A percentile compares a stretch with the other conserved stretches of the same genome.
Conservation (phyloP, 345 rosid species). For the Eucalyptus cladocalyx region DNA sequence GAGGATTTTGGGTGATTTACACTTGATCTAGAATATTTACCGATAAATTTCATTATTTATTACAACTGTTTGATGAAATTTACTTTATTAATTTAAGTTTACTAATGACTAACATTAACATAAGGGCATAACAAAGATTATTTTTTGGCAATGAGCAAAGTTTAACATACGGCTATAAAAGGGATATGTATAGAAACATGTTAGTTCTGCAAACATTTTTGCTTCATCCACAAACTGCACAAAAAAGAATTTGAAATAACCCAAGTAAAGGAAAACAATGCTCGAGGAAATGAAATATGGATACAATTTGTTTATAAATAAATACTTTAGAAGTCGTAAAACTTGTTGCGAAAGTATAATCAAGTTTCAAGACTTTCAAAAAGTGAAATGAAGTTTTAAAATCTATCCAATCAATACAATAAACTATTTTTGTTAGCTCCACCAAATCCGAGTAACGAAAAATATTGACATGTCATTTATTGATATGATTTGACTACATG, state of each 20-base stretch:
- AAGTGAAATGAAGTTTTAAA: neutral
- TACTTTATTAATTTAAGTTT: neutral
- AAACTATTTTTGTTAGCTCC: neutral
- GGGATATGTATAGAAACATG: neutral
- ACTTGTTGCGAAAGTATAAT: no score
- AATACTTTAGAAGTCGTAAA: rapidly evolving
- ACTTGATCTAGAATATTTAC: no score
- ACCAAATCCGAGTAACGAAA: neutral
- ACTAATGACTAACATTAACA: no score
- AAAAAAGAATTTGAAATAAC: no score
- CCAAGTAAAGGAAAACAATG: no score
- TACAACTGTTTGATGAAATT: neutral
- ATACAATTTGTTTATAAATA: neutral
- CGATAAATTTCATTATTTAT: neutral
- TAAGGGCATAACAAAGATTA: no score
- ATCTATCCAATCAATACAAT: neutral
- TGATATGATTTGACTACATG: neutral
- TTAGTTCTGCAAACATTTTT: neutral
- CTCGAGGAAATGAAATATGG: no score
- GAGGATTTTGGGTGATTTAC: neutral
- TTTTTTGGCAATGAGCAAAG: no score
- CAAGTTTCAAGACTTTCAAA: no score
- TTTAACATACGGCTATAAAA: no score
- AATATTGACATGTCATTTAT: neutral
- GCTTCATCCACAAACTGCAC: neutral